These are phyloP conservation scores for Eurotiales sp. DNA, from an alignment of 2,329 filamentous ascomycete species.

Conservation along the genomic window DNA sequence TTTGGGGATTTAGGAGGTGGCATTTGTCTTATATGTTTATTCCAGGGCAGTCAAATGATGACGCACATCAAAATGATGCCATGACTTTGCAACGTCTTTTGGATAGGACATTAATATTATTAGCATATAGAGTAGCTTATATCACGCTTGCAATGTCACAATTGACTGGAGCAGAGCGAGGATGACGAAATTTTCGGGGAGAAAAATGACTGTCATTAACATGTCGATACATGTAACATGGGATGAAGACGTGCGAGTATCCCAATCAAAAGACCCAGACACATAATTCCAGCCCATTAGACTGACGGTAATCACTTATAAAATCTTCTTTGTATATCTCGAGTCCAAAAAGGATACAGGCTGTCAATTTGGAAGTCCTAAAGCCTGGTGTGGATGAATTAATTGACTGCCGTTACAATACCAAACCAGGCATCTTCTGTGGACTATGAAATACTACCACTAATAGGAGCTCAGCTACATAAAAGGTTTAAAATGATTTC, in stretches of 20 bases:
- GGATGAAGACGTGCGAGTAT: neutral
- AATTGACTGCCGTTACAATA: neutral
- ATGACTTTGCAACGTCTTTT: too few species aligned
- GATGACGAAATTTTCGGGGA: too few species aligned
- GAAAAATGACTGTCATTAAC: neutral
- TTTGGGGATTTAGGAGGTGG: too few species aligned
- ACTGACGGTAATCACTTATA: too few species aligned
- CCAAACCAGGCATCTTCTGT: neutral
- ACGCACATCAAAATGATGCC: too few species aligned
- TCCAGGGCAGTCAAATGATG: too few species aligned
- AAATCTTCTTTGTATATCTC: neutral
- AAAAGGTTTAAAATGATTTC: neutral
- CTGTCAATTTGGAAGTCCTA: neutral
- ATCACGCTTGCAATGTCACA: too few species aligned
- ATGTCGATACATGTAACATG: slow-evolving; percentile 8
- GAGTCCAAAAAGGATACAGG: neutral
- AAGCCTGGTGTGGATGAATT: neutral
- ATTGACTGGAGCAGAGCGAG: too few species aligned
- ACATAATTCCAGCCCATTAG: neutral
- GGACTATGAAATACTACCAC: neutral
- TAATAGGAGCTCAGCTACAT: too few species aligned
- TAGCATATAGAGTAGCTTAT: too few species aligned
- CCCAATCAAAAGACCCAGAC: neutral
- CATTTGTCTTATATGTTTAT: too few species aligned
- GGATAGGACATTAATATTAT: too few species aligned